A percentile compares a stretch with the other conserved stretches of the same genome.
Conservation (phyloP, 208 protist genomes). For the Tritrichomonas musculus region DNA sequence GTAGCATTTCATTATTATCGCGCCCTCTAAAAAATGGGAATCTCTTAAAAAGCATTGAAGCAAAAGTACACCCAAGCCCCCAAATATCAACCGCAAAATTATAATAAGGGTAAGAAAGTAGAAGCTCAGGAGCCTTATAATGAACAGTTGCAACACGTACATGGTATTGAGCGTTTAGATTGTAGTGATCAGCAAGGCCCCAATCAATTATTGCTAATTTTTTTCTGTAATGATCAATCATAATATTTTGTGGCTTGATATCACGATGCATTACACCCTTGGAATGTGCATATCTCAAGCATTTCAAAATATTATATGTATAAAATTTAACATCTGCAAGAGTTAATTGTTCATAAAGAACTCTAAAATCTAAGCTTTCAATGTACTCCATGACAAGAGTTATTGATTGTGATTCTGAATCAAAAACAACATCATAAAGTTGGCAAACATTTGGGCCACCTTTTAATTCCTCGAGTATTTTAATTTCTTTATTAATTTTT, state of each 20-base stretch:
- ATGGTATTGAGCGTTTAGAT: constrained; percentile 85
- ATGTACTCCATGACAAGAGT: not conserved
- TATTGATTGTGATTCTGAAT: not conserved
- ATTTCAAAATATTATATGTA: not conserved
- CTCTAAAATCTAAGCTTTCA: not conserved
- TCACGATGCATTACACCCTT: constrained; percentile 55
- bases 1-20: not conserved
- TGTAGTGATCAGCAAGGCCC: constrained; percentile 96
- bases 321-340: not conserved
- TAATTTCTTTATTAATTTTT: constrained; percentile 17
- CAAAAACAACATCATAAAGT: not conserved
- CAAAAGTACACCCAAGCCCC: constrained; percentile 95
- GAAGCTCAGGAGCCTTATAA: constrained; percentile 94
- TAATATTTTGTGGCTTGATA: constrained; percentile 97
- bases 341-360: not conserved
- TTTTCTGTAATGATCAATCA: constrained; percentile 90
- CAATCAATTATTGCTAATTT: constrained; percentile 78
- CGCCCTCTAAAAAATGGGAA: not conserved
- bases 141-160: constrained; percentile 94
- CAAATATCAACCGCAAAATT: constrained; percentile 98
- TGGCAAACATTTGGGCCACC: constrained; percentile 2
- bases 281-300: not conserved
- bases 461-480: not conserved
- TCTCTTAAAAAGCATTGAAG: constrained; percentile 89
- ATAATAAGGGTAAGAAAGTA: constrained; percentile 90